Percentiles rank a stretch among this genome's conserved stretches.
These are phyloP conservation scores for Leccinum angustisporum DNA, from an alignment of 1,284 basidiomycete genomes.

Conservation along the genomic window DNA sequence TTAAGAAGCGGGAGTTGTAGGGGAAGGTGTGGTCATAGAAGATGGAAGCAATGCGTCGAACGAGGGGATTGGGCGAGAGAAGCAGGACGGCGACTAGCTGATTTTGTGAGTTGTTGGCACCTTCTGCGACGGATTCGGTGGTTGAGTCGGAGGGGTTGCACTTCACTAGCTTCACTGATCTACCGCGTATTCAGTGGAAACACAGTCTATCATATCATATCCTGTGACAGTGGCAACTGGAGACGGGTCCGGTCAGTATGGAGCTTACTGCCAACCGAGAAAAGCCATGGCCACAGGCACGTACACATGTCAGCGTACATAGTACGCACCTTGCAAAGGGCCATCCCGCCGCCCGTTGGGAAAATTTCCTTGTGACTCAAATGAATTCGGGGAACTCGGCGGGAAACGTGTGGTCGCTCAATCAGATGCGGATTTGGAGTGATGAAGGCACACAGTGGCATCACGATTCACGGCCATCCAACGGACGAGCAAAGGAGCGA, in stretches of 20 bases:
- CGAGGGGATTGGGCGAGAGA: neutral
- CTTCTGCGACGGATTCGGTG: neutral
- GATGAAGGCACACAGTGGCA: neutral
- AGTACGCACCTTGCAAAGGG: neutral
- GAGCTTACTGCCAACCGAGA: neutral
- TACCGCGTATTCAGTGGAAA: neutral
- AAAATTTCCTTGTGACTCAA: neutral
- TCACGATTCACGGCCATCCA: neutral
- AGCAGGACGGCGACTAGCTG: constrained; percentile 1
- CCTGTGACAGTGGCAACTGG: neutral
- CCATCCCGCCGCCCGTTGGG: neutral
- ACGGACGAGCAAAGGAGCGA: neutral
- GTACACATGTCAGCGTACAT: neutral
- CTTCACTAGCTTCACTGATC: neutral
- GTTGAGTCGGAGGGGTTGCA: neutral
- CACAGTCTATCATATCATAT: neutral
- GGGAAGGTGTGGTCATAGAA: neutral
- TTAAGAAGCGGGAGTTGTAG: constrained; percentile 21
- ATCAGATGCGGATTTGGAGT: neutral
- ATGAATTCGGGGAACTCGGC: neutral
- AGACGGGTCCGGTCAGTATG: neutral
- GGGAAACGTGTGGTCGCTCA: neutral
- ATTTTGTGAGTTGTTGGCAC: constrained; percentile 5
- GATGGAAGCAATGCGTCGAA: neutral
- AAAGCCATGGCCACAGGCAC: neutral